These are phyloP conservation scores for Solanum sejunctum DNA, from an alignment of 257 asterid species.

Conservation along the genomic window DNA sequence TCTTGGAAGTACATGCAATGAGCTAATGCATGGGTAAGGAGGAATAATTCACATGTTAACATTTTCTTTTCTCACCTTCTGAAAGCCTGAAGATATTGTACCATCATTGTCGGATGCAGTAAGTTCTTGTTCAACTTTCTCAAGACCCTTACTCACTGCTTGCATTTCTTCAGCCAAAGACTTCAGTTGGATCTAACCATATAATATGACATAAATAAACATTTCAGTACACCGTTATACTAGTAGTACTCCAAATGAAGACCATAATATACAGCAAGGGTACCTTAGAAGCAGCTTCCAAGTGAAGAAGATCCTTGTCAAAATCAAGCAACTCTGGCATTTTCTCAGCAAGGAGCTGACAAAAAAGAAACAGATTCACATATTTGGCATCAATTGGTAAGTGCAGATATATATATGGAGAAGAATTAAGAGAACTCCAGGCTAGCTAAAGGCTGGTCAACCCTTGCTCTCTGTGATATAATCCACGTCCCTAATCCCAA, in stretches of 20 bases:
- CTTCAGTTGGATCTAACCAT: constrained; percentile 75
- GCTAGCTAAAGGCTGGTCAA: not conserved
- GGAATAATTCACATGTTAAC: not conserved
- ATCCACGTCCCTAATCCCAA: not conserved
- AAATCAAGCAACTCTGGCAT: constrained; percentile 86
- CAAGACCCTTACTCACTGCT: constrained; percentile 97
- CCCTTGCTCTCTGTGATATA: not conserved
- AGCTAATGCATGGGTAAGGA: not conserved
- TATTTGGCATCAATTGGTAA: not conserved
- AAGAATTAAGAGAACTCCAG: not conserved
- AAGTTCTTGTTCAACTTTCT: constrained; percentile 93
- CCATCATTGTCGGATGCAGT: constrained; percentile 82
- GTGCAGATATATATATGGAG: not conserved
- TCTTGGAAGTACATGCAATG: not conserved
- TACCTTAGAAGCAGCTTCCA: constrained; percentile 97
- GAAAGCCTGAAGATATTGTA: constrained; percentile 73
- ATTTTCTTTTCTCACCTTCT: constrained; percentile 45
- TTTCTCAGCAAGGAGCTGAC: constrained; percentile 77
- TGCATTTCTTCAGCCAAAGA: constrained; percentile 99
- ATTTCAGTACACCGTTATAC: constrained; percentile 7
- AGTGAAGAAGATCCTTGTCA: constrained; percentile 74
- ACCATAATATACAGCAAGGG: not conserved
- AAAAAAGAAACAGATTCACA: not conserved
- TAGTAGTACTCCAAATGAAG: constrained; percentile 1
- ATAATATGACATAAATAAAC: constrained; percentile 5